A percentile compares a stretch with the other conserved stretches of the same genome.
phyloP scores from a whole-genome alignment of 164 flowering plant genomes.

The Macadamia integrifolia region DNA sequence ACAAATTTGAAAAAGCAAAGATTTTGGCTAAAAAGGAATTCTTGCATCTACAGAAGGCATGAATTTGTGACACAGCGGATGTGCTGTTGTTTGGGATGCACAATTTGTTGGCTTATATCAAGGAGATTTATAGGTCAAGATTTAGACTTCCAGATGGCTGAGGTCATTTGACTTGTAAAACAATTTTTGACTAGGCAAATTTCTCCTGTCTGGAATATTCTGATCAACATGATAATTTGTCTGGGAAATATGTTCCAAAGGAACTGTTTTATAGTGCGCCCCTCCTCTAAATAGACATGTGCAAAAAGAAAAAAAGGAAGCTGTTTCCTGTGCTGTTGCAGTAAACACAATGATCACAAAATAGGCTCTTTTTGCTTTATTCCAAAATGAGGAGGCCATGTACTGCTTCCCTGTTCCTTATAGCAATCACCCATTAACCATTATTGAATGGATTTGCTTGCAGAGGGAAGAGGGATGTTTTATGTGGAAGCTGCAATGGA shows the following conservation, averaged over 20 bases:
- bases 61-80: neutral
- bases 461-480: constrained; percentile 80
- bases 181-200: too few relatives aligned
- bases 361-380: neutral
- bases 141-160: neutral
- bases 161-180: neutral
- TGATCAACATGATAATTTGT: neutral
- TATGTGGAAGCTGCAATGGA: constrained; percentile 89
- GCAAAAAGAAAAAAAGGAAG: neutral
- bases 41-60: neutral
- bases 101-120: neutral
- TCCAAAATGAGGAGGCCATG: neutral
- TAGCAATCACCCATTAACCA: neutral
- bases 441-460: constrained; percentile 11
- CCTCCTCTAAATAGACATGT: neutral
- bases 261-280: neutral
- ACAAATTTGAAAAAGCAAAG: neutral
- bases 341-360: neutral
- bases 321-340: neutral
- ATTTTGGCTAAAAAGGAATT: neutral
- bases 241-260: neutral
- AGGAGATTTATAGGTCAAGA: neutral
- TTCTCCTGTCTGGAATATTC: neutral
- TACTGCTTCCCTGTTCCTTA: neutral
- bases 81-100: neutral